Evolutionary conservation across 108 stramenopile genomes (phyloP), one percentile per base, ranked within the genome.

Genomic region (Nitzschia putrida): DNA sequence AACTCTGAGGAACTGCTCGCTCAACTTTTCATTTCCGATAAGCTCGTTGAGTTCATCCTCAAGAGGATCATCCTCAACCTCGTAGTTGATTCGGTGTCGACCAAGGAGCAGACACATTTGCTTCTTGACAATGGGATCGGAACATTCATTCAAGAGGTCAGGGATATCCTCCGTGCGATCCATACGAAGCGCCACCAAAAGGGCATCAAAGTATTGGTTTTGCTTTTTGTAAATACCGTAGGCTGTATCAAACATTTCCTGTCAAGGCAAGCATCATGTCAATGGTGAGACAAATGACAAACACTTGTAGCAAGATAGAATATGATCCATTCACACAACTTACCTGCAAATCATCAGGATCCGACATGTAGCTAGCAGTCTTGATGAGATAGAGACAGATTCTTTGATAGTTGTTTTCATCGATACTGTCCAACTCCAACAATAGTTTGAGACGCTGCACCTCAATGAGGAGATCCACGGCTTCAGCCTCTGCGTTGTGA

Each of bases 401-500:
- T 49, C 99, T 88, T 61, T 81, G 81, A 68, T 85, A 96, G 84
- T 98, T 98, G 60, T 85, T 83, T 61, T 97, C 92, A 80, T 99
- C 97, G 42, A 99, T 91, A 9, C 75, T 72, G 45, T 91, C 87
- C 43, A 87, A 41, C 41, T 86, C 70, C 59, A 95, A 57, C 24
- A 98, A 71, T 66, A 86, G 88, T 55, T 88, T 83, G n/a, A 97
- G 74, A 29, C 88, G 57, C 67, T 95, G 96, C 22, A 96, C 95
- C 84, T 99, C 99, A 73, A 99, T 89, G 57, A 99, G 76, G 24
- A 99, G 83, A 83, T 99, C 99, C 10, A 99, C 87, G 18, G 99
- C 99, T 84, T 98, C 99, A 3, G 98, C 96, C 77, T 98, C 97
- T 7, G 98, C 96, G 73, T 98, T 97, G 78, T 99, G 98, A 50